These are phyloP conservation scores for Globisporangium radiosum DNA, from an alignment of 352 stramenopile species.

Conservation along the genomic window DNA sequence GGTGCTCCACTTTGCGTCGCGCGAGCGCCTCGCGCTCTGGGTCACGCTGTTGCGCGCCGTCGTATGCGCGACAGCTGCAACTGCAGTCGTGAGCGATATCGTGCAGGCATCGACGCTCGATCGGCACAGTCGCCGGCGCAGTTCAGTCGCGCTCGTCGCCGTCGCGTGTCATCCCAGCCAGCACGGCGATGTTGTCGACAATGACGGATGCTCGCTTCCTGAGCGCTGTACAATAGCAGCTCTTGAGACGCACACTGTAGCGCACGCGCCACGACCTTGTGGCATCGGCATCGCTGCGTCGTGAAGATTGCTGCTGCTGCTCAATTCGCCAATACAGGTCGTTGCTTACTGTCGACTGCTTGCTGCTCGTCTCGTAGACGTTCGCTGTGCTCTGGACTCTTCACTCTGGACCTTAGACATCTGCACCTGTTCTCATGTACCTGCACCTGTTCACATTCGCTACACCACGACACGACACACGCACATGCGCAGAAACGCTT, in stretches of 20 bases:
- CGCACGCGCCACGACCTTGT: no score
- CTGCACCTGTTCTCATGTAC: neutral
- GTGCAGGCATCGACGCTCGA: slow-evolving; percentile 16
- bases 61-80: slow-evolving; percentile 22
- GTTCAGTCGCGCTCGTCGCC: neutral
- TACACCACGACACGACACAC: neutral
- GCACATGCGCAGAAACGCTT: neutral
- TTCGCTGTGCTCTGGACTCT: no score
- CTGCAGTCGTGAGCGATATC: slow-evolving; percentile 35
- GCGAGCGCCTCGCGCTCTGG: slow-evolving; percentile 33
- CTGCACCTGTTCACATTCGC: neutral
- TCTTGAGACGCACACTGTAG: no score
- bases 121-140: neutral
- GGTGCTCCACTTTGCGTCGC: slow-evolving; percentile 51
- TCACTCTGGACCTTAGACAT: no score
- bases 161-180: slow-evolving; percentile 6
- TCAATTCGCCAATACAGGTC: no score
- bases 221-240: no score
- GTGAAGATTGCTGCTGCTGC: neutral
- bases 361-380: neutral
- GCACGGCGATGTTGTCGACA: no score
- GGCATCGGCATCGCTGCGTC: slow-evolving; percentile 2
- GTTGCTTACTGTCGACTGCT: no score
- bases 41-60: slow-evolving; percentile 31
- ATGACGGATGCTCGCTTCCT: no score